Evolutionary conservation across 345 rosid genomes (phyloP), one percentile per base, ranked within the genome.

Genomic region (Eucalyptus sideroxylon): DNA sequence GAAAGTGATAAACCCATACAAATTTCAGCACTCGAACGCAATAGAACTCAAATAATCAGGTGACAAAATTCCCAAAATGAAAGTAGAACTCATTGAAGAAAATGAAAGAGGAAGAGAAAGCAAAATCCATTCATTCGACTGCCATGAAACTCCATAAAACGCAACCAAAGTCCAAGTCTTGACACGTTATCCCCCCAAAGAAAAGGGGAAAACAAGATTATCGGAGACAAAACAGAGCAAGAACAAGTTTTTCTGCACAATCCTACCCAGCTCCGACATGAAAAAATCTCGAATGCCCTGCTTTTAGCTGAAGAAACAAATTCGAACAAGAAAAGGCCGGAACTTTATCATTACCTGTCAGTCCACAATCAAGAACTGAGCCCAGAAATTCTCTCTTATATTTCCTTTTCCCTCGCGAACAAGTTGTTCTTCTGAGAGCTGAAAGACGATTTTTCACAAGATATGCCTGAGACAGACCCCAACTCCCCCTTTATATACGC

Each of bases 1-100:
- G 95, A 94, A 77, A 93, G 90, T 6, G 91, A 92, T 65, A 91
- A 55, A 92, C 92, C 60, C 94, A 90, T 4, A 65, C 50, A 53
- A 60, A 47, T 51, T 56, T 72, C 86, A 86, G 60, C 88, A 51
- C 86, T 86, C 86, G 85, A 85, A 72, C 82, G 23, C 82, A 34
- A 72, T 10, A 40, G 83, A 77, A 77, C 6, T 2, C 40, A 72
- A 11, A 21, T 42, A 37, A 72, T 77, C 45, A 37, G 83, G 24
- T 72, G 14, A 37, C 37, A 81, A 19, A 72, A 88, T 51, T 65
- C 60, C 88, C 34, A 27, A 86, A 88, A 17, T 26, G 23, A 85
- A 44, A 44, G 34, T 24, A 30, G 47, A 23, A n/a, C 47, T 83
- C 51, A 5, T 44, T 83, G 77, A n/a, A 65, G 30, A 56, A n/a